Conservation (phyloP, 495 filamentous ascomycete genomes). For the Cercophora scortea region DNA sequence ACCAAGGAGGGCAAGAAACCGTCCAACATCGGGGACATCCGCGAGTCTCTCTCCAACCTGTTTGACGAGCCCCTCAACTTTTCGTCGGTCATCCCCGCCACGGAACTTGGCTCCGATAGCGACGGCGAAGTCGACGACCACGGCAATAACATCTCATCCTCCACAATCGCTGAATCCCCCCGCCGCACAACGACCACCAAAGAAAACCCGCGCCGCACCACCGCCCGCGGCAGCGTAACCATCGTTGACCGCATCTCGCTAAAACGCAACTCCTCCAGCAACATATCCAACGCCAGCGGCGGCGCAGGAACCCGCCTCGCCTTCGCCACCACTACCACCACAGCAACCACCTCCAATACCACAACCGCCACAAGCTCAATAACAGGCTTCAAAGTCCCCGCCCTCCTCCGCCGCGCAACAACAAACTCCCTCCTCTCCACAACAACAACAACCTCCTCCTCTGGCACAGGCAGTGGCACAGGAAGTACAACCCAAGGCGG, state of each 20-base stretch:
- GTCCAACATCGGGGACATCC: slow-evolving; percentile 66
- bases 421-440: slow-evolving; percentile 46
- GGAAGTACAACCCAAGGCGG: slow-evolving; percentile 17
- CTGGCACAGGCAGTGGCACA: neutral
- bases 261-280: slow-evolving; percentile 50
- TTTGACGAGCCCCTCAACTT: slow-evolving; percentile 53
- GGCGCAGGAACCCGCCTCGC: slow-evolving; percentile 36
- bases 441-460: slow-evolving; percentile 12
- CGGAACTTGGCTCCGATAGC: slow-evolving; percentile 34
- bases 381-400: slow-evolving; percentile 60
- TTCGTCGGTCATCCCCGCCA: slow-evolving; percentile 37
- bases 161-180: too few species aligned
- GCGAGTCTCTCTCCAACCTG: slow-evolving; percentile 70
- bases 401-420: slow-evolving; percentile 70
- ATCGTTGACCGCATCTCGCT: slow-evolving; percentile 79
- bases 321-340: slow-evolving; percentile 43
- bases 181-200: slow-evolving; percentile 20
- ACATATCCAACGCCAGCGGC: slow-evolving; percentile 29
- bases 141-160: neutral
- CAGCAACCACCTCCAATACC: neutral
- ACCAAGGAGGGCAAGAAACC: slow-evolving; percentile 54
- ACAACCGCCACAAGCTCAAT: slow-evolving; percentile 27
- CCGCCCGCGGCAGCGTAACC: slow-evolving; percentile 16
- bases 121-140: slow-evolving; percentile 30
- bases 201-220: slow-evolving; percentile 36